Percentiles rank a stretch among this genome's conserved stretches.
Evolutionary conservation across 1,139 yeast genomes (phyloP).

Genomic region (Kazachstania sp.): DNA sequence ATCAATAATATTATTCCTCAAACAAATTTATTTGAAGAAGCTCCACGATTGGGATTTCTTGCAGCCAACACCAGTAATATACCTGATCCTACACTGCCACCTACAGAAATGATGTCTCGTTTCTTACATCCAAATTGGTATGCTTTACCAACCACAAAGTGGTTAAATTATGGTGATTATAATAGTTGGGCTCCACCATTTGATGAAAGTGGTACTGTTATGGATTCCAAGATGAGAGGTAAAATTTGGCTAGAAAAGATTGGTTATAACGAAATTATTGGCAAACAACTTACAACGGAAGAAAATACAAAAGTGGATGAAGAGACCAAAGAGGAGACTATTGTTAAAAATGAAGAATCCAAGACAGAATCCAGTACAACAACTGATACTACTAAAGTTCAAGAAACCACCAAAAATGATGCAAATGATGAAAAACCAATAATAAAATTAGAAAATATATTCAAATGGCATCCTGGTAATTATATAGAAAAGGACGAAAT

Average conservation of each 20-base stretch:
- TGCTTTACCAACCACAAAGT: conserved; percentile 68
- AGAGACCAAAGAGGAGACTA: conserved; percentile 11
- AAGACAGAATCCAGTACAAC: conserved; percentile 1
- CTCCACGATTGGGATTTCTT: conserved; percentile 31
- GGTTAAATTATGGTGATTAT: conserved; percentile 63
- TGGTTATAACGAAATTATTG: conserved; percentile 46
- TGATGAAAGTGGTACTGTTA: conserved; percentile 63
- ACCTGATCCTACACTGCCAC: conserved; percentile 56
- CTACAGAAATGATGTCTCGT: conserved; percentile 59
- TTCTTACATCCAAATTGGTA: conserved; percentile 86
- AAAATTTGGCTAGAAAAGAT: conserved; percentile 73
- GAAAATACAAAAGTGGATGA: conserved; percentile 10
- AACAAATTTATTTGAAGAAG: conserved; percentile 30
- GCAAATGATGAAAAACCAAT: conserved; percentile 30
- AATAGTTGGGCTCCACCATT: conserved; percentile 70
- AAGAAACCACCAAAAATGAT: not conserved
- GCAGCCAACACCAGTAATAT: conserved; percentile 35
- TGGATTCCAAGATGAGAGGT: conserved; percentile 55
- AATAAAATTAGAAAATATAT: conserved; percentile 41
- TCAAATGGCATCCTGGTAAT: conserved; percentile 48
- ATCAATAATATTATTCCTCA: conserved; percentile 30
- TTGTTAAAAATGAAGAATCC: conserved; percentile 21
- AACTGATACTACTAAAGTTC: not conserved
- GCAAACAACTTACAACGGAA: conserved; percentile 21
- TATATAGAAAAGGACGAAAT: conserved; percentile 46